These are phyloP conservation scores for Debaryomyces psychrophilus DNA, from an alignment of 1,139 yeast genomes.

Conservation along the genomic window DNA sequence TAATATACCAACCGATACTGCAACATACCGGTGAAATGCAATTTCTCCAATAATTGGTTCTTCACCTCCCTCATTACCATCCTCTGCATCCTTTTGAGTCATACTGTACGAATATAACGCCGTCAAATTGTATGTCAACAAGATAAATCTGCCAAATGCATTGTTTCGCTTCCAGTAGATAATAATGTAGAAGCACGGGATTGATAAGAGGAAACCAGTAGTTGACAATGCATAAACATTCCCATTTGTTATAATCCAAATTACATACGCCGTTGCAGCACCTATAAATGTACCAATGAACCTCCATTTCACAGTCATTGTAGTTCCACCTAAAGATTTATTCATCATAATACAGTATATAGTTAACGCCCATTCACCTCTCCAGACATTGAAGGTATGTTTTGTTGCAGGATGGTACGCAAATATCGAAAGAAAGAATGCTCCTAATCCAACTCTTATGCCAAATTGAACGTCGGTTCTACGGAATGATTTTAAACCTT, in stretches of 20 bases:
- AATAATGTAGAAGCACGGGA: conserved; percentile 70
- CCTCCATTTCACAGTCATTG: conserved; percentile 77
- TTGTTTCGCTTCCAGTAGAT: conserved; percentile 65
- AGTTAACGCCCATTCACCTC: conserved; percentile 85
- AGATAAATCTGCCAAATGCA: conserved; percentile 71
- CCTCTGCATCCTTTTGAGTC: conserved; percentile 61
- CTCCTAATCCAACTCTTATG: conserved; percentile 77
- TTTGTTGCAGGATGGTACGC: conserved; percentile 67
- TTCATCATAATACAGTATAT: conserved; percentile 85
- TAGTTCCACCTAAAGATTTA: conserved; percentile 84
- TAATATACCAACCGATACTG: conserved; percentile 71
- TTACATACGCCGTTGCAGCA: conserved; percentile 58
- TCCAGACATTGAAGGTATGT: conserved; percentile 60
- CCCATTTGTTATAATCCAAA: conserved; percentile 64
- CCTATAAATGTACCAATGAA: conserved; percentile 78
- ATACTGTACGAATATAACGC: conserved; percentile 76
- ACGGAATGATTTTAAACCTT: conserved; percentile 37
- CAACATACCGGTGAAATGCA: conserved; percentile 75
- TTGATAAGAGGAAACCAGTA: conserved; percentile 61
- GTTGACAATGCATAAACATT: conserved; percentile 56
- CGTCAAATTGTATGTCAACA: conserved; percentile 77
- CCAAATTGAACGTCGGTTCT: conserved; percentile 79
- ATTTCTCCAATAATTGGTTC: conserved; percentile 71
- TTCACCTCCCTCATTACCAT: conserved; percentile 73
- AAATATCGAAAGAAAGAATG: conserved; percentile 63